Conservation (phyloP, 495 filamentous ascomycete genomes). For the Tetracladium setigerum region DNA sequence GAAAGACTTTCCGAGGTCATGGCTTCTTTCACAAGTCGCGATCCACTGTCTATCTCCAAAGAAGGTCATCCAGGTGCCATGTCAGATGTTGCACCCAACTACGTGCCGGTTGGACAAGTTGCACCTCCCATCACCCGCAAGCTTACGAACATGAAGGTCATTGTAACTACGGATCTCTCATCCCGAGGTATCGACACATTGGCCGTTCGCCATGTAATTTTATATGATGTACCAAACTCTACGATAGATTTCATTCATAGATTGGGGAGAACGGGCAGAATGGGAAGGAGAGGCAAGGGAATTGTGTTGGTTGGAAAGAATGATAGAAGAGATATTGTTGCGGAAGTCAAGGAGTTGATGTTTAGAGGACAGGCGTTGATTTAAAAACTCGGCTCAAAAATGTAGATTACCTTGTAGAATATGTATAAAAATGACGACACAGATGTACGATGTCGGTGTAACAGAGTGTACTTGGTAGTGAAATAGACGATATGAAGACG, state of each 20-base stretch:
- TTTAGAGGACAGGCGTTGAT: slow-evolving; percentile 84
- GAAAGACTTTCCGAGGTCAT: slow-evolving; percentile 67
- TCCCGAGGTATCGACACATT: slow-evolving; percentile 92
- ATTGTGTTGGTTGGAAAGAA: slow-evolving; percentile 84
- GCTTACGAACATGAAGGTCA: slow-evolving; percentile 69
- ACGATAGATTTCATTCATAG: slow-evolving; percentile 97
- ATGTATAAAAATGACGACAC: too few species aligned
- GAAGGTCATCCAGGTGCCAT: slow-evolving; percentile 23
- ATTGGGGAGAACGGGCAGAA: slow-evolving; percentile 80
- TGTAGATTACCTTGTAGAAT: too few species aligned
- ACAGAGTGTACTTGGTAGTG: too few species aligned
- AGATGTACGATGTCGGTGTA: too few species aligned
- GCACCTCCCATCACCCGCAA: slow-evolving; percentile 19
- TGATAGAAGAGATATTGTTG: slow-evolving; percentile 83
- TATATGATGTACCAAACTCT: slow-evolving; percentile 93
- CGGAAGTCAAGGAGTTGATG: slow-evolving; percentile 91
- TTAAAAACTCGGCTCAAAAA: slow-evolving; percentile 26
- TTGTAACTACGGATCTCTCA: slow-evolving; percentile 88
- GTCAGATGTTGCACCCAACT: slow-evolving; percentile 21
- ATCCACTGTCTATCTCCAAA: slow-evolving; percentile 37
- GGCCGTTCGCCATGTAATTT: slow-evolving; percentile 80
- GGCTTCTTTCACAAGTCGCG: slow-evolving; percentile 59
- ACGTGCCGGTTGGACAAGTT: slow-evolving; percentile 13
- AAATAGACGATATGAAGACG: too few species aligned
- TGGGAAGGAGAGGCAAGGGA: slow-evolving; percentile 84